Conservation (phyloP, 2,329 filamentous ascomycete genomes). For the Bretziella fagacearum region DNA sequence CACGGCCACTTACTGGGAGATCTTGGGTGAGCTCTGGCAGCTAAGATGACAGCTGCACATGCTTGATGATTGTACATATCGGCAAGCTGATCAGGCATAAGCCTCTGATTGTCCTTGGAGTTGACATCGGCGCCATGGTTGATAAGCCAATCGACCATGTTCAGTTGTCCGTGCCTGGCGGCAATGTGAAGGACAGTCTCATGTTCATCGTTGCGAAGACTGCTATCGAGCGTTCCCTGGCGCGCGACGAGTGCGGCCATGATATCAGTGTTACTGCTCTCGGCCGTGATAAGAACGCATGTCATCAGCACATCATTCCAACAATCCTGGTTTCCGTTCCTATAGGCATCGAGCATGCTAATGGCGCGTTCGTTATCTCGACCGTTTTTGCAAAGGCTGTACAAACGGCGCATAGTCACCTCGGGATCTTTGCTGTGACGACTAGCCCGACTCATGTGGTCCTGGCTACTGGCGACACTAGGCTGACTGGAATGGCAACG, state of each 20-base stretch:
- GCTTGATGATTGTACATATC: neutral
- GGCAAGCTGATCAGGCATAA: constrained; percentile 6
- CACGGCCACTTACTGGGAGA: no score
- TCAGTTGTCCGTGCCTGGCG: neutral
- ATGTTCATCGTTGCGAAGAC: constrained; percentile 1
- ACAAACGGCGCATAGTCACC: constrained; percentile 3
- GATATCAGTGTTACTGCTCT: constrained; percentile 9
- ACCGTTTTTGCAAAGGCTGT: constrained; percentile 14
- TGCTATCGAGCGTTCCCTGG: neutral
- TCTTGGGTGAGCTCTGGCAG: neutral
- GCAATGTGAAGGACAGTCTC: constrained; percentile 12
- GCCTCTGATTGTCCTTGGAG: neutral
- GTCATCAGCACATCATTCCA: neutral
- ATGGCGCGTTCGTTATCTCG: constrained; percentile 15
- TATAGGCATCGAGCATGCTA: constrained; percentile 7
- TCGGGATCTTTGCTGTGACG: constrained; percentile 6
- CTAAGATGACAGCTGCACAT: constrained; percentile 4
- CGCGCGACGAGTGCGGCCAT: constrained; percentile 7
- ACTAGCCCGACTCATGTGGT: constrained; percentile 7
- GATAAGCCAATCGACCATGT: constrained; percentile 10
- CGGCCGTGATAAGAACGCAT: constrained; percentile 7
- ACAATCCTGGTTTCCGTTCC: no score
- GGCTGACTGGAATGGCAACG: constrained; percentile 1
- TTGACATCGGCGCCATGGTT: constrained; percentile 3
- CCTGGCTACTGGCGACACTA: neutral